phyloP scores from a whole-genome alignment of 352 stramenopile genomes.

The Globisporangium paroecandrum region DNA sequence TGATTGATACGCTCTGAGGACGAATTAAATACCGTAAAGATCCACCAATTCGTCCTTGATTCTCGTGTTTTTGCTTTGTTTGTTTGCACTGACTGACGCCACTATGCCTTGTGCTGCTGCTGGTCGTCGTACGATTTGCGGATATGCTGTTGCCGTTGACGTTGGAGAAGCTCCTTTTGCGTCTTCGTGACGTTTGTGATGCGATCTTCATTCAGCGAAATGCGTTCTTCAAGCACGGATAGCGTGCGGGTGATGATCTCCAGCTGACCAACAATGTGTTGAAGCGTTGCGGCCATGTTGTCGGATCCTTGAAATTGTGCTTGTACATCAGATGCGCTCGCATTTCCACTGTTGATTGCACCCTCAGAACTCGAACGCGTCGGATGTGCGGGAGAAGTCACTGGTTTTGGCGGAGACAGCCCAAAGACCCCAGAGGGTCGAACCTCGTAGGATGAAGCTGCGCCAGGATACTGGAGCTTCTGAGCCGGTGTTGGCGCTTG shows the following conservation, averaged over 20 bases:
- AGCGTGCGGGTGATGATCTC: conserved; percentile 88
- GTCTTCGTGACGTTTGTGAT: conserved; percentile 61
- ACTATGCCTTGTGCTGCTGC: conserved; percentile 2
- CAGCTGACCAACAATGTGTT: conserved; percentile 88
- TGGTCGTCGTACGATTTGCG: conserved; percentile 5
- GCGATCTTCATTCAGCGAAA: conserved; percentile 82
- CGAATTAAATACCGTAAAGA: not conserved
- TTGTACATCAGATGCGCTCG: not conserved
- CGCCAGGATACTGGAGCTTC: conserved; percentile 38
- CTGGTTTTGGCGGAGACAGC: not conserved
- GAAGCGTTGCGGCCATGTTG: conserved; percentile 58
- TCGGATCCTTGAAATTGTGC: not conserved
- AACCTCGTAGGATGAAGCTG: conserved; percentile 33
- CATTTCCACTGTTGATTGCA: not conserved
- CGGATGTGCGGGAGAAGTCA: not conserved
- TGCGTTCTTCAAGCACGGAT: conserved; percentile 76
- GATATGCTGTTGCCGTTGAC: conserved; percentile 30
- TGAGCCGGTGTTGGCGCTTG: conserved; percentile 33
- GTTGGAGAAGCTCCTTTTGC: conserved; percentile 57
- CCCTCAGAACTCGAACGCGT: not conserved
- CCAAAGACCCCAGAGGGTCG: conserved; percentile 9
- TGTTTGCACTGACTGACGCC: not conserved
- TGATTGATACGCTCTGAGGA: not conserved
- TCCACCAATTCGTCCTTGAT: not conserved
- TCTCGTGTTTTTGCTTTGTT: not conserved